Evolutionary conservation across 2,329 filamentous ascomycete genomes (phyloP), one percentile per base, ranked within the genome.

Genomic region (Ambrosiella cleistominuta): DNA sequence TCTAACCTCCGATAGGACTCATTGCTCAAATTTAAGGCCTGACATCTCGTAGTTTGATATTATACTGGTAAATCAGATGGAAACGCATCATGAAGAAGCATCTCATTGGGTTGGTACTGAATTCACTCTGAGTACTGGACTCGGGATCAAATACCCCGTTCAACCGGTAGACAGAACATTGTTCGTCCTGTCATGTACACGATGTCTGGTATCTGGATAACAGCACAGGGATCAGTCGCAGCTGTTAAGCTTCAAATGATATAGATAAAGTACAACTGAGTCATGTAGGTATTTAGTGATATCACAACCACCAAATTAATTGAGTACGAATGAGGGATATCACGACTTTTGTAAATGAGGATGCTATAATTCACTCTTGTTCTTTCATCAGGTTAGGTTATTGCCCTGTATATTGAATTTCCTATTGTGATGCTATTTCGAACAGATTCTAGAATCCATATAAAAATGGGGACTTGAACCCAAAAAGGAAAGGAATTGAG

Each of bases 1-100:
- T 38, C 44, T 40, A 42, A 45, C 47, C 9, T 39, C 5, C n/a
- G 19, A n/a, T 55, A 86, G 82, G 79, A 82, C 63, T 76, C 82
- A 9, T 70, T 86, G 39, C 76, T 80, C 60, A 85, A 81, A 63
- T 86, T 85, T 70, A 83, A 83, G 67, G 82, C 82, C 63, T 85
- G 27, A 27, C 4, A 3, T 3, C 27, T 27, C 27, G 27, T 27
- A 5, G 27, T 27, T 27, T 2, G 27, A 27, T 27, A 27, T 27
- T 27, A 27, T 27, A 27, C 27, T 27, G 27, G 27, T 27, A 27
- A 5, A 27, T 27, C 27, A 27, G 27, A 27, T 27, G 27, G 27
- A 27, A 27, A 27, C 27, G 27, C 27, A 27, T 27, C 27, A 27
- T 27, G 27, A 27, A 3, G 4, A 27, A 27, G 3, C 27, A 27